Conservation (phyloP, 345 rosid species). For the Noccaea bulbosa region DNA sequence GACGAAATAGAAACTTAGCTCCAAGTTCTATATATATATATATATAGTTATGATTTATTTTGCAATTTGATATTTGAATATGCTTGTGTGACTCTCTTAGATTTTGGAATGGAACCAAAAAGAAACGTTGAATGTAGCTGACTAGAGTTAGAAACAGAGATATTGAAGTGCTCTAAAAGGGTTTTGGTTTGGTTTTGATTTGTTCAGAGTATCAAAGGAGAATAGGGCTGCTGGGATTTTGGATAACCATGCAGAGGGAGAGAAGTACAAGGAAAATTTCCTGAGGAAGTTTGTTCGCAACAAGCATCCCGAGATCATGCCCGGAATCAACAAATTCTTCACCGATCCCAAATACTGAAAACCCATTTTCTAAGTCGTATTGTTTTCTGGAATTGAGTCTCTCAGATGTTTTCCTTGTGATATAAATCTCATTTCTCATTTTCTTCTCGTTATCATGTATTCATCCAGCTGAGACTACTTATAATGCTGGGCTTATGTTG, state of each 20-base stretch:
- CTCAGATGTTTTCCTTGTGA: slow-evolving; percentile 19
- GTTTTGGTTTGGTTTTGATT: neutral
- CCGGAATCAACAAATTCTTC: slow-evolving; percentile 84
- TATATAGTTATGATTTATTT: neutral
- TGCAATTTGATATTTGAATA: neutral
- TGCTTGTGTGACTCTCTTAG: neutral
- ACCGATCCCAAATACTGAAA: slow-evolving; percentile 62
- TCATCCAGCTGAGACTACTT: slow-evolving; percentile 19
- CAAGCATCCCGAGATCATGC: slow-evolving; percentile 89
- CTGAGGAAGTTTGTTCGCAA: slow-evolving; percentile 76
- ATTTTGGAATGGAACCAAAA: neutral
- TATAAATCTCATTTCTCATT: slow-evolving; percentile 18
- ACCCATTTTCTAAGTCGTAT: neutral
- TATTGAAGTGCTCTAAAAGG: neutral
- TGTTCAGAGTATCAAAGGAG: slow-evolving; percentile 76
- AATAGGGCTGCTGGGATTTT: slow-evolving; percentile 85
- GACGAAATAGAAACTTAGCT: neutral
- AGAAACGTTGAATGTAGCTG: neutral
- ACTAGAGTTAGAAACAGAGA: neutral
- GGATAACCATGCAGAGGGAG: slow-evolving; percentile 89
- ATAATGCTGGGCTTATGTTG: slow-evolving; percentile 23
- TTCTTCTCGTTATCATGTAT: slow-evolving; percentile 27
- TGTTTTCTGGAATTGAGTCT: slow-evolving; percentile 28
- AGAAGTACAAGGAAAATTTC: slow-evolving; percentile 72
- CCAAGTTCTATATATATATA: neutral